These are phyloP conservation scores for Rubroboletus satanas DNA, from an alignment of 768 basidiomycete species.

Conservation along the genomic window DNA sequence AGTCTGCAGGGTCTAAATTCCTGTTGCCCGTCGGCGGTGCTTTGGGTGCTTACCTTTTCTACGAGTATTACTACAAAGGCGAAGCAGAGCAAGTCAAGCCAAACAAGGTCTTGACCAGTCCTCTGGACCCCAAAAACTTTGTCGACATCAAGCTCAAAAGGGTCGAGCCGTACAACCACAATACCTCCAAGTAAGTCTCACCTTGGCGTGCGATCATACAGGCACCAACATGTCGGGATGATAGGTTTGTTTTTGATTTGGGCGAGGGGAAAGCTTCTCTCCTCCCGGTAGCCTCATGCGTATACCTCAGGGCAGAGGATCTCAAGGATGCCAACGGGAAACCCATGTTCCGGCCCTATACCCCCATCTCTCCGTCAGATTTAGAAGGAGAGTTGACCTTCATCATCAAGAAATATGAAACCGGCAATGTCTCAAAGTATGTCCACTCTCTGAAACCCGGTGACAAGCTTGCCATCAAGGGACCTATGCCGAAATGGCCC, in stretches of 20 bases:
- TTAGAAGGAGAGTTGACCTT: constrained; percentile 71
- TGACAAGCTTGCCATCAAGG: constrained; percentile 82
- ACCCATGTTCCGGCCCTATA: constrained; percentile 88
- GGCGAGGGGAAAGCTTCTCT: constrained; percentile 75
- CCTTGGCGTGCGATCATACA: neutral
- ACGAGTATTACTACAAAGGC: constrained; percentile 45
- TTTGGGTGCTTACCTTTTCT: constrained; percentile 41
- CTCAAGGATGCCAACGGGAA: constrained; percentile 77
- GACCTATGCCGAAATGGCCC: constrained; percentile 83
- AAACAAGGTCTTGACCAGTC: constrained; percentile 49
- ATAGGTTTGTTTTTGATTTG: constrained; percentile 75
- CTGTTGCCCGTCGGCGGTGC: constrained; percentile 38
- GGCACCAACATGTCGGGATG: neutral
- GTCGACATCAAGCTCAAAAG: constrained; percentile 80
- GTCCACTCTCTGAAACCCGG: constrained; percentile 81
- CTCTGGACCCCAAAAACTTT: constrained; percentile 72
- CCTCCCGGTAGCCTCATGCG: constrained; percentile 73
- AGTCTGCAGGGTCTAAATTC: constrained; percentile 46
- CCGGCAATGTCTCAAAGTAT: constrained; percentile 79
- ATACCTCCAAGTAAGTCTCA: constrained; percentile 65
- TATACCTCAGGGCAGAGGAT: constrained; percentile 73
- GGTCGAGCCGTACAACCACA: constrained; percentile 88
- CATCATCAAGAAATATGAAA: constrained; percentile 82
- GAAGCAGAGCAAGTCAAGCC: constrained; percentile 36
- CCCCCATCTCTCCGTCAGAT: constrained; percentile 80